Evolutionary conservation across 345 rosid species (phyloP).

Genomic region (Euphorbia tirucalli): DNA sequence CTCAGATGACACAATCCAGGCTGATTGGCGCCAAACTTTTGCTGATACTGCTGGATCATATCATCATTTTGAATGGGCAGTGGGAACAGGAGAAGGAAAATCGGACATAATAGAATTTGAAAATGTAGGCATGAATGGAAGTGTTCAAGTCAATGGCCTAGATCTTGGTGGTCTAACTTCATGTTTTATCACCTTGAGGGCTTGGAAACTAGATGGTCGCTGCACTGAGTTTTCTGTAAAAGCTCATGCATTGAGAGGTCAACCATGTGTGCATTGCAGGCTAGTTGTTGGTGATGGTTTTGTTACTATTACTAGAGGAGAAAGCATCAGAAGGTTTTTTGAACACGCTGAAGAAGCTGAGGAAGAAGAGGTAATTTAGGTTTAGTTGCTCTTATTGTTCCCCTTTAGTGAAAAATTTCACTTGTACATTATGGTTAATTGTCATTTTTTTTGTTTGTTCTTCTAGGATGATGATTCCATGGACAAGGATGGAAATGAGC

Average conservation of each 20-base stretch:
- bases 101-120: constrained; percentile 82
- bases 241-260: constrained; percentile 85
- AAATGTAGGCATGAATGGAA: constrained; percentile 67
- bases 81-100: constrained; percentile 88
- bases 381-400: background rate
- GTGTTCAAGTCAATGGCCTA: constrained; percentile 63
- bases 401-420: background rate
- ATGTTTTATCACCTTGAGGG: constrained; percentile 83
- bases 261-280: constrained; percentile 85
- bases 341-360: constrained; percentile 97
- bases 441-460: constrained; percentile 14
- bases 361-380: constrained; percentile 85
- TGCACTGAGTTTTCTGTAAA: constrained; percentile 76
- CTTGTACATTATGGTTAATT: background rate
- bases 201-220: constrained; percentile 79
- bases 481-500: constrained; percentile 94
- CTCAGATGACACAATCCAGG: constrained; percentile 63
- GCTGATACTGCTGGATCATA: constrained; percentile 66
- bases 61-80: constrained; percentile 94
- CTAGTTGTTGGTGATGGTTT: constrained; percentile 93
- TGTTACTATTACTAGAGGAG: constrained; percentile 78
- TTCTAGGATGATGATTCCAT: constrained; percentile 88
- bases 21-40: constrained; percentile 82
- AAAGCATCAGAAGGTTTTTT: constrained; percentile 76
- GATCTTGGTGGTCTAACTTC: constrained; percentile 58